Percentiles rank a stretch among this genome's conserved stretches.
Conservation (phyloP, 2,329 filamentous ascomycete species). For the Fusarium siculi region DNA sequence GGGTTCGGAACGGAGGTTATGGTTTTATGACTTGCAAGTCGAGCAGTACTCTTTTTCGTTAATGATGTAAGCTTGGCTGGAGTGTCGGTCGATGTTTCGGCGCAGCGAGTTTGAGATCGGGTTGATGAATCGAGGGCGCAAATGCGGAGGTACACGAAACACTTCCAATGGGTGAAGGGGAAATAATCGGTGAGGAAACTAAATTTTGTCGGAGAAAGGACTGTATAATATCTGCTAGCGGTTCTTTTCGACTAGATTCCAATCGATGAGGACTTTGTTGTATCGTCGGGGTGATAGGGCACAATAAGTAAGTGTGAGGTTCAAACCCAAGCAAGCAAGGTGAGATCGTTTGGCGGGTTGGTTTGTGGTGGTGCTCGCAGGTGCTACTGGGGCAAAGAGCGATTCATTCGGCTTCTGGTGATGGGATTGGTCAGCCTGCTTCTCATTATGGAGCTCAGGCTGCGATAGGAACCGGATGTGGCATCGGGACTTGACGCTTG, state of each 20-base stretch:
- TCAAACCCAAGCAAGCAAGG: constrained; percentile 30
- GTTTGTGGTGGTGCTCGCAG: constrained; percentile 37
- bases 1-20: not conserved
- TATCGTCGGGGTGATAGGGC: constrained; percentile 12
- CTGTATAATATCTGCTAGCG: not conserved
- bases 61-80: not conserved
- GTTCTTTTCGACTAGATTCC: not conserved
- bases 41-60: not conserved
- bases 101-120: constrained; percentile 20
- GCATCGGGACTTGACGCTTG: constrained; percentile 33
- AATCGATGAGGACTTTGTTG: not conserved
- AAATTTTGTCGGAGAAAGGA: not conserved
- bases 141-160: constrained; percentile 31
- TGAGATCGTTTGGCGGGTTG: constrained; percentile 35
- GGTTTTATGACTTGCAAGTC: not conserved
- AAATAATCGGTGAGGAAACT: not conserved
- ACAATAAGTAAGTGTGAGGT: constrained; percentile 15
- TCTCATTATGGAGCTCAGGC: constrained; percentile 22
- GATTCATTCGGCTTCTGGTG: constrained; percentile 33
- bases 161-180: not conserved
- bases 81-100: constrained; percentile 17
- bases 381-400: constrained; percentile 37
- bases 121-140: constrained; percentile 35
- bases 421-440: constrained; percentile 32
- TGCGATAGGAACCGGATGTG: constrained; percentile 35